Percentiles rank a stretch among this genome's conserved stretches.
These are phyloP conservation scores for Plasmodium adleri DNA, from an alignment of 169 alveolate species.

Conservation along the genomic window DNA sequence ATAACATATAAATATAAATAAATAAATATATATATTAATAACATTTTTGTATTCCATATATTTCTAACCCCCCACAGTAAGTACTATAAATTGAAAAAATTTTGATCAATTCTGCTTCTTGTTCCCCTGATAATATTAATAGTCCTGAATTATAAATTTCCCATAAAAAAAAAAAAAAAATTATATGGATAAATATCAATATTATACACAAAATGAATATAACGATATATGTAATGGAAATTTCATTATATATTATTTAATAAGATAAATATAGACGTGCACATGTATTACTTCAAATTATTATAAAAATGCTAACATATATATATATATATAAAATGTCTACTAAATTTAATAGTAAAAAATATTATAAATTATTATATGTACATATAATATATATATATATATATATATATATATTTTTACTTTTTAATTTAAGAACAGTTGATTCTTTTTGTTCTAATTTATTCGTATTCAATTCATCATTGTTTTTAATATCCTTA, in stretches of 20 bases:
- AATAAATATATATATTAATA: not conserved
- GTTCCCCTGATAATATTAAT: slow-evolving; percentile 54
- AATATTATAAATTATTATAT: not conserved
- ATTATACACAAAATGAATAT: no score
- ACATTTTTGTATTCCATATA: not conserved
- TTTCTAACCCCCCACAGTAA: slow-evolving; percentile 57
- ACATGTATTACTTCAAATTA: no score
- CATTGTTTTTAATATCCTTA: not conserved
- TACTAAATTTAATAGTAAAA: not conserved
- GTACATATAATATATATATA: not conserved
- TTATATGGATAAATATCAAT: not conserved
- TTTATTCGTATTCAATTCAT: not conserved
- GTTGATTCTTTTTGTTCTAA: not conserved
- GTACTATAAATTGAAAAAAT: slow-evolving; percentile 52
- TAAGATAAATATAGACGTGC: not conserved
- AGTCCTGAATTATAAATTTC: slow-evolving; percentile 18
- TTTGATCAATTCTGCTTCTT: slow-evolving; percentile 52
- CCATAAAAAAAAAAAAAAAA: slow-evolving; percentile 6
- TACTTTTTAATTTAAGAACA: slow-evolving; percentile 43
- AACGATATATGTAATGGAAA: not conserved
- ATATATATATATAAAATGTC: slow-evolving; percentile 6
- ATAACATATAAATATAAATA: no score
- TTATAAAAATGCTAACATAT: not conserved
- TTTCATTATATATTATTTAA: no score
- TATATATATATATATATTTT: not conserved